phyloP scores from a whole-genome alignment of 108 stramenopile species.

The Skeletonema menzelii region DNA sequence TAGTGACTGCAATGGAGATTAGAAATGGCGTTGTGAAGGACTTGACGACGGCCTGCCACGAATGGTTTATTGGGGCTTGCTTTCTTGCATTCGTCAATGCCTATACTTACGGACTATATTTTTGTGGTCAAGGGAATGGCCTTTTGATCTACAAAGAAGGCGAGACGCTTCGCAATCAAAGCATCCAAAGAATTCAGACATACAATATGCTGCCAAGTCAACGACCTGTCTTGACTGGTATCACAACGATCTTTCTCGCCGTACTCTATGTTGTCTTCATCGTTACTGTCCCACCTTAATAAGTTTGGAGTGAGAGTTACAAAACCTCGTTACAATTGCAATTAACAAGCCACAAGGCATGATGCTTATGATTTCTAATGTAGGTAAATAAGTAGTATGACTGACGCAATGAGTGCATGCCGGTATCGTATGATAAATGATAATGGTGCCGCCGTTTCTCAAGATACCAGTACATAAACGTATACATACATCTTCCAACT shows the following conservation, averaged over 20 bases:
- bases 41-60: background rate
- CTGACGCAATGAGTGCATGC: too few species aligned
- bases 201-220: background rate
- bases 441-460: too few species aligned
- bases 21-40: background rate
- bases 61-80: background rate
- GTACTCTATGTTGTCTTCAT: background rate
- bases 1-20: background rate
- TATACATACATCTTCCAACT: too few species aligned
- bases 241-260: background rate
- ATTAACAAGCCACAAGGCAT: too few species aligned
- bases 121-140: background rate
- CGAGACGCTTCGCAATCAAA: background rate
- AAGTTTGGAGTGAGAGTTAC: too few species aligned
- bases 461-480: too few species aligned
- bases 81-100: background rate
- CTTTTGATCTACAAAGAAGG: background rate
- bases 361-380: too few species aligned
- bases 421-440: too few species aligned
- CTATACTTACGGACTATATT: background rate
- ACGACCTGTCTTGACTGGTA: background rate
- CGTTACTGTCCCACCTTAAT: too few species aligned
- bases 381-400: too few species aligned
- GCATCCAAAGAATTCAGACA: background rate
- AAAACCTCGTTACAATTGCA: too few species aligned